Conservation (phyloP, 2,329 filamentous ascomycete species). For the Alternaria ventricosa region DNA sequence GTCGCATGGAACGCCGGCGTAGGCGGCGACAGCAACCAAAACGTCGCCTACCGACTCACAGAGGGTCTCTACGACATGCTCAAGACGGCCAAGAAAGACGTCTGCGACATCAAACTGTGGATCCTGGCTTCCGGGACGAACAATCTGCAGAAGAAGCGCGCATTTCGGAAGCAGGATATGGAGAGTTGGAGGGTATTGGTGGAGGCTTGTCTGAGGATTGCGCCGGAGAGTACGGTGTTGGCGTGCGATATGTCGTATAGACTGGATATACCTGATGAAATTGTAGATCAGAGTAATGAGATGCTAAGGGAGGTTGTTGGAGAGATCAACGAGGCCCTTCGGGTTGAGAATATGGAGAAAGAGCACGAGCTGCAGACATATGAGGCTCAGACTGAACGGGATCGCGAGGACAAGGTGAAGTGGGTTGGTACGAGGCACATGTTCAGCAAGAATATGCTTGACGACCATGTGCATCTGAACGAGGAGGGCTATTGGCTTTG, state of each 20-base stretch:
- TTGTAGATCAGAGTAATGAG: slow-evolving; percentile 15
- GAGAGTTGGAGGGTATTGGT: slow-evolving; percentile 9
- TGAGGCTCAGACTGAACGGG: not conserved
- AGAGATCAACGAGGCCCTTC: slow-evolving; percentile 4
- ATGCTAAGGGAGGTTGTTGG: slow-evolving; percentile 11
- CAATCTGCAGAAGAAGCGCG: slow-evolving; percentile 8
- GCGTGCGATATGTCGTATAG: slow-evolving; percentile 14
- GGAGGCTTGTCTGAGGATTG: slow-evolving; percentile 14
- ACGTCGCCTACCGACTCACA: slow-evolving; percentile 7
- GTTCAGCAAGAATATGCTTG: slow-evolving; percentile 14
- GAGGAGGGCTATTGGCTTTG: slow-evolving; percentile 16
- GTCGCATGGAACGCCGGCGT: slow-evolving; percentile 18
- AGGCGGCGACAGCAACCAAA: slow-evolving; percentile 21
- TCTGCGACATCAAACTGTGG: slow-evolving; percentile 14
- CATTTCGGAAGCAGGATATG: slow-evolving; percentile 1
- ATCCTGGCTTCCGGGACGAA: slow-evolving; percentile 21
- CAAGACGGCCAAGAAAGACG: not conserved
- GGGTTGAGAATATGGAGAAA: not conserved
- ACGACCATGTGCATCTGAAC: slow-evolving; percentile 24
- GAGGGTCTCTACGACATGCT: slow-evolving; percentile 7
- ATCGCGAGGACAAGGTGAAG: slow-evolving; percentile 1
- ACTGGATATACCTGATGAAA: slow-evolving; percentile 4
- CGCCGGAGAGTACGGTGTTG: slow-evolving; percentile 9
- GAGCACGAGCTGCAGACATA: not conserved
- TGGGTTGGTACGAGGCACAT: slow-evolving; percentile 13